phyloP scores from a whole-genome alignment of 1,284 basidiomycete species.

The Microbotryum violaceum region DNA sequence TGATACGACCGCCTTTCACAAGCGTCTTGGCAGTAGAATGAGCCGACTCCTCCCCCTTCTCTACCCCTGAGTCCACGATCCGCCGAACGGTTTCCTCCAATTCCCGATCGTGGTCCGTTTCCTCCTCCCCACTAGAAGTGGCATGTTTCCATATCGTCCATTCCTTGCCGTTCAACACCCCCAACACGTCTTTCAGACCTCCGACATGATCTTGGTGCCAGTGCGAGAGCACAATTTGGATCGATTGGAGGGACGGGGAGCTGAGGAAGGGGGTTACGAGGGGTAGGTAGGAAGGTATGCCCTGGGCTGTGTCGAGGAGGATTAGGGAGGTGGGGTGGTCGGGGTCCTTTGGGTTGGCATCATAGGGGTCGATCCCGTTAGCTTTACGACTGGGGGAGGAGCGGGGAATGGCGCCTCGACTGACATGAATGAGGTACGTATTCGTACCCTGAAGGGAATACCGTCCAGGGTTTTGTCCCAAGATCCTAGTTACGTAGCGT shows the following conservation, averaged over 20 bases:
- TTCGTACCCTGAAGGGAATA: slow-evolving; percentile 93
- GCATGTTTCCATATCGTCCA: too few species aligned
- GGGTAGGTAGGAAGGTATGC: slow-evolving; percentile 53
- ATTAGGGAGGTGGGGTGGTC: slow-evolving; percentile 56
- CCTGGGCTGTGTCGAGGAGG: slow-evolving; percentile 84
- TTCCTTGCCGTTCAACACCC: slow-evolving; percentile 47
- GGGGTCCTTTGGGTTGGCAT: slow-evolving; percentile 5
- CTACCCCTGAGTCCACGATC: background rate
- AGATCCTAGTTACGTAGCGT: slow-evolving; percentile 8
- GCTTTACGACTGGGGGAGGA: background rate
- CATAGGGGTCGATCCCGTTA: background rate
- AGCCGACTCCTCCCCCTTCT: background rate
- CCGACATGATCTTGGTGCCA: slow-evolving; percentile 80
- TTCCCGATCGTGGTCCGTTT: background rate
- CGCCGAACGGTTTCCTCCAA: background rate
- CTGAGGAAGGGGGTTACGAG: slow-evolving; percentile 36
- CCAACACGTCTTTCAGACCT: slow-evolving; percentile 66
- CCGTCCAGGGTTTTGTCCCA: slow-evolving; percentile 51
- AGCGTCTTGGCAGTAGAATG: slow-evolving; percentile 29
- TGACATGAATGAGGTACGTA: slow-evolving; percentile 63
- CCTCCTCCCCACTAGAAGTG: too few species aligned
- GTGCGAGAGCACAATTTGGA: slow-evolving; percentile 77
- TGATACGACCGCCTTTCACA: slow-evolving; percentile 16
- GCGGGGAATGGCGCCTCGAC: background rate
- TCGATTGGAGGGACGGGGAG: slow-evolving; percentile 39